phyloP scores from a whole-genome alignment of 306 rosid species.

The Spatholobus suberectus region DNA sequence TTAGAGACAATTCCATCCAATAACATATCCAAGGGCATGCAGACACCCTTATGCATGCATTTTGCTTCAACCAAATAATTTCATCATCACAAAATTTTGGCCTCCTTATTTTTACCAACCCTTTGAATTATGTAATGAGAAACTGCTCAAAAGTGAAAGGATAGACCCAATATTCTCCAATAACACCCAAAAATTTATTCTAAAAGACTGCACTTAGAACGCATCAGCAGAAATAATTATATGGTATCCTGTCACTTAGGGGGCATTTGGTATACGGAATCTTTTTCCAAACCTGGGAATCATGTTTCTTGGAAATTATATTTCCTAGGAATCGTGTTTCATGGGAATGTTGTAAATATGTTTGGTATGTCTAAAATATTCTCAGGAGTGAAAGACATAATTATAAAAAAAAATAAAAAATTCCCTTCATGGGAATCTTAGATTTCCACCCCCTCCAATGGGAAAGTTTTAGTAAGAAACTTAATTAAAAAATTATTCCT shows the following conservation, averaged over 20 bases:
- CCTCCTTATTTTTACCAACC: not conserved
- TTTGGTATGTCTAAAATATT: no score
- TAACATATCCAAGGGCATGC: conserved; percentile 30
- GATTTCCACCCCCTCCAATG: no score
- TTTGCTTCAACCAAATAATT: conserved; percentile 32
- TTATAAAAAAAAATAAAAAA: no score
- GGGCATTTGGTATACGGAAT: no score
- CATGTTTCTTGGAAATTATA: no score
- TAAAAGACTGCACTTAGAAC: not conserved
- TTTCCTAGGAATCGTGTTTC: no score
- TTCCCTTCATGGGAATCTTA: no score
- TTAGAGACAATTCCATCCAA: not conserved
- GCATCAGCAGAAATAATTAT: not conserved
- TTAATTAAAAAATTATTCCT: no score
- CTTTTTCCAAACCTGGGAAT: no score
- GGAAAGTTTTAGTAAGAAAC: no score
- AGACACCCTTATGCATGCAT: not conserved
- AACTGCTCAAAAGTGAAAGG: conserved; percentile 26
- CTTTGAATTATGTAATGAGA: not conserved
- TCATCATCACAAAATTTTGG: conserved; percentile 6
- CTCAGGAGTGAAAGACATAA: no score
- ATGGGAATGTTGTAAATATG: no score
- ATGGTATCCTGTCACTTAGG: not conserved
- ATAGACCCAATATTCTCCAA: conserved; percentile 16
- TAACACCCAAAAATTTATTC: conserved; percentile 6